Evolutionary conservation across 1,284 basidiomycete species (phyloP).

Genomic region (Peniophora sp.): DNA sequence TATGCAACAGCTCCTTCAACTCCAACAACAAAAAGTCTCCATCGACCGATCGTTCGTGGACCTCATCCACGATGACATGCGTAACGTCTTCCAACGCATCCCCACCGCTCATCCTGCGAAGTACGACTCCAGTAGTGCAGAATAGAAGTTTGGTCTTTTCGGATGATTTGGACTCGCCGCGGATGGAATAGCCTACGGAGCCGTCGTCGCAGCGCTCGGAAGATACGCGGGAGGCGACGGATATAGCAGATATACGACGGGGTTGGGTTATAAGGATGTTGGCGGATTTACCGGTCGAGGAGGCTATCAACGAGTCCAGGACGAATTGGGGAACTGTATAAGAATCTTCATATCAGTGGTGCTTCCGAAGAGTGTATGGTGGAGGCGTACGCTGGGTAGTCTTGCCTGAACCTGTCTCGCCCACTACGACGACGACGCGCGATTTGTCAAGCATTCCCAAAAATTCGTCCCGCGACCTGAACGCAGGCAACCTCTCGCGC

Average conservation of each 20-base stretch:
- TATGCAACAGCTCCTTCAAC: conserved; percentile 66
- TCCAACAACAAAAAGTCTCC: conserved; percentile 89
- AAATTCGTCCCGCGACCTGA: conserved; percentile 59
- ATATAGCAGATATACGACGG: conserved; percentile 83
- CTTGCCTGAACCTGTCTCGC: conserved; percentile 90
- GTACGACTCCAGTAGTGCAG: conserved; percentile 88
- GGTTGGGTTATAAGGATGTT: conserved; percentile 90
- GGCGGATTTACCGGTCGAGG: conserved; percentile 55
- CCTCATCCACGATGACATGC: conserved; percentile 91
- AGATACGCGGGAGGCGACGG: conserved; percentile 84
- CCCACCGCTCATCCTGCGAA: conserved; percentile 74
- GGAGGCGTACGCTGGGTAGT: conserved; percentile 63
- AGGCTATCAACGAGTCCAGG: conserved; percentile 72
- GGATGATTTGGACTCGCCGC: conserved; percentile 76
- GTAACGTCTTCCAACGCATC: conserved; percentile 67
- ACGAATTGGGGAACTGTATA: conserved; percentile 79
- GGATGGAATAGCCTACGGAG: conserved; percentile 84
- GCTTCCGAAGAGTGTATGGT: not conserved
- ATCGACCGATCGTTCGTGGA: conserved; percentile 88
- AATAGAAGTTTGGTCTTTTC: conserved; percentile 75
- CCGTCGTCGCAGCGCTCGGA: conserved; percentile 79
- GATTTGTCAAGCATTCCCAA: conserved; percentile 49
- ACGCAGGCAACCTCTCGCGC: conserved; percentile 72
- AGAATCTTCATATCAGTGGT: conserved; percentile 11
- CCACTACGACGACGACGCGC: conserved; percentile 76